Conservation (phyloP, 768 basidiomycete species). For the Amanita jacksonii region DNA sequence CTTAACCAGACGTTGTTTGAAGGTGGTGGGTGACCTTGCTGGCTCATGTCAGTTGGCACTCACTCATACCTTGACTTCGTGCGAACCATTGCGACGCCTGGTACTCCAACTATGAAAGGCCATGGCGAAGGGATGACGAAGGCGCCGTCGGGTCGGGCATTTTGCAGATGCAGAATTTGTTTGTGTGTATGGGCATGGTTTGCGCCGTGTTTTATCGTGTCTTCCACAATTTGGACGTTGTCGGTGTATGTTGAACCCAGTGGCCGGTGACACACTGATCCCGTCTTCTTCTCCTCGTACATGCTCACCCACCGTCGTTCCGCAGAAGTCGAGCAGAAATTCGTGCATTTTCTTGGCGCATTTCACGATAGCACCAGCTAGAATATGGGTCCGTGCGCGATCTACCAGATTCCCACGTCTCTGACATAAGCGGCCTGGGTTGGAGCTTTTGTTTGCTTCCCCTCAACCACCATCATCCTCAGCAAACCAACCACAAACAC, state of each 20-base stretch:
- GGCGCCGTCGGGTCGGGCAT: too few species aligned
- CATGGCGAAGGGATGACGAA: too few species aligned
- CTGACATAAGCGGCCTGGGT: conserved; percentile 40
- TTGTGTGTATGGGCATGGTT: conserved; percentile 38
- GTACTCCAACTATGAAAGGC: too few species aligned
- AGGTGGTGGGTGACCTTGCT: too few species aligned
- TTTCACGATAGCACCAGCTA: not conserved
- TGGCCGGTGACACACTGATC: conserved; percentile 42
- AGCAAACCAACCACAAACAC: conserved; percentile 29
- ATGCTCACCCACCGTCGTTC: conserved; percentile 13
- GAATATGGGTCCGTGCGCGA: conserved; percentile 49
- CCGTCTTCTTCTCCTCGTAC: conserved; percentile 25
- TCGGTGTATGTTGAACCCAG: conserved; percentile 52
- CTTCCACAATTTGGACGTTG: conserved; percentile 65
- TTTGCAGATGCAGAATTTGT: conserved; percentile 29
- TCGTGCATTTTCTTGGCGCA: not conserved
- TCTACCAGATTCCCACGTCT: conserved; percentile 46
- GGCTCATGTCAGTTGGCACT: too few species aligned
- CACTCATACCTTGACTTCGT: too few species aligned
- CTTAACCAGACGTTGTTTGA: too few species aligned
- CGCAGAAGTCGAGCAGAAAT: conserved; percentile 9
- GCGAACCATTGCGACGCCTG: too few species aligned
- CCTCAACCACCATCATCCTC: conserved; percentile 36
- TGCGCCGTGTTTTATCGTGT: conserved; percentile 66
- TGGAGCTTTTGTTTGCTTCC: conserved; percentile 33